Evolutionary conservation across 2,329 filamentous ascomycete genomes (phyloP).

Genomic region (Hypoxylon sp.): DNA sequence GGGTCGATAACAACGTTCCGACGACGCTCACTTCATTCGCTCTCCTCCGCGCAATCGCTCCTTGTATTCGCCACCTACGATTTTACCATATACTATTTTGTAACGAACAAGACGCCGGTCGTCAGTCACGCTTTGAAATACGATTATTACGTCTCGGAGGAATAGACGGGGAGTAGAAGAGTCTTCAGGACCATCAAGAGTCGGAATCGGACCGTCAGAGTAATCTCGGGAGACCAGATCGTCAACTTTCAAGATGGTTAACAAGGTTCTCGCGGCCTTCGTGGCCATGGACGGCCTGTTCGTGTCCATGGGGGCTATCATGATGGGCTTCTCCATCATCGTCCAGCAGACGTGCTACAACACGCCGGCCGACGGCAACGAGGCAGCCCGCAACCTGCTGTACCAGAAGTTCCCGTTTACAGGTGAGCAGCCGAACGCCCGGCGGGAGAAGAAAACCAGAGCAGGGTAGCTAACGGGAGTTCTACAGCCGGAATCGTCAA

Average conservation of each 20-base stretch:
- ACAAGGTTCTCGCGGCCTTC: constrained; percentile 62
- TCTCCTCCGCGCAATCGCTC: constrained; percentile 29
- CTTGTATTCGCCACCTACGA: constrained; percentile 22
- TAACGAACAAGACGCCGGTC: constrained; percentile 50
- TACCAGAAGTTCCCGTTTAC: constrained; percentile 63
- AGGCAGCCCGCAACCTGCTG: constrained; percentile 60
- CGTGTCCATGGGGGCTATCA: constrained; percentile 60
- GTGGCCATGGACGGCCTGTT: constrained; percentile 60
- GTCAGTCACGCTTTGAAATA: constrained; percentile 40
- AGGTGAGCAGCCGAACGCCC: constrained; percentile 43
- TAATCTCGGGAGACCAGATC: constrained; percentile 12
- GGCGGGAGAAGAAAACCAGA: too few relatives aligned
- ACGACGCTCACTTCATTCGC: constrained; percentile 41
- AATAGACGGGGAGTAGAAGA: constrained; percentile 15
- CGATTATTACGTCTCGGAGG: constrained; percentile 32
- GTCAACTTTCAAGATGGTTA: constrained; percentile 54
- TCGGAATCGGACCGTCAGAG: constrained; percentile 23
- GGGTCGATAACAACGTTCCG: constrained; percentile 37
- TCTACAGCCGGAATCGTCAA: constrained; percentile 74
- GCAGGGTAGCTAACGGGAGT: constrained; percentile 1
- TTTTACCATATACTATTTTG: constrained; percentile 9
- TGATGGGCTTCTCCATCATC: constrained; percentile 63
- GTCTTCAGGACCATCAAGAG: constrained; percentile 19
- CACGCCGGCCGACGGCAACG: constrained; percentile 53
- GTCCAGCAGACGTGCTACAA: constrained; percentile 57